Evolutionary conservation across 805 yeast species (phyloP).

Genomic region (Kodamaea jinghongensis): DNA sequence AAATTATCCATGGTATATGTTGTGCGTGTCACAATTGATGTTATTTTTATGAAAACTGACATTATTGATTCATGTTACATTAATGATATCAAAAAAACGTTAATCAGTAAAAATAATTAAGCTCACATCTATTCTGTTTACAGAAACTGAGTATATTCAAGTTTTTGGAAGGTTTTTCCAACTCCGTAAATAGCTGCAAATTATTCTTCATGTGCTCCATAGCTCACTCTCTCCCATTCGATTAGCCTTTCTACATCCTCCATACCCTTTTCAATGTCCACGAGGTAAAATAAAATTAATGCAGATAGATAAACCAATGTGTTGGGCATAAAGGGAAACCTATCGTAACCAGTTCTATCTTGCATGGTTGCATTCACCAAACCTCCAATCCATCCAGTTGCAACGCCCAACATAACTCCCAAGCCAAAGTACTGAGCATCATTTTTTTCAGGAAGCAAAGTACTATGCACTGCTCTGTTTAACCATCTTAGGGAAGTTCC

Average conservation of each 20-base stretch:
- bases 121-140: too few relatives aligned
- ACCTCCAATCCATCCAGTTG: slow-evolving; percentile 42
- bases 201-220: too few relatives aligned
- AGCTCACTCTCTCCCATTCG: neutral
- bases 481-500: slow-evolving; percentile 36
- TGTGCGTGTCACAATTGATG: too few relatives aligned
- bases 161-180: too few relatives aligned
- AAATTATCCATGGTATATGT: too few relatives aligned
- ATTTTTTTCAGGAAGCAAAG: slow-evolving; percentile 39
- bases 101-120: too few relatives aligned
- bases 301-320: slow-evolving; percentile 27
- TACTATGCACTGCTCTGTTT: slow-evolving; percentile 35
- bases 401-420: slow-evolving; percentile 38
- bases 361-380: slow-evolving; percentile 39
- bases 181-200: too few relatives aligned
- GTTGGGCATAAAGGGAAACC: slow-evolving; percentile 39
- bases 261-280: slow-evolving; percentile 34
- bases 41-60: too few relatives aligned
- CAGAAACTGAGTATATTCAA: too few relatives aligned
- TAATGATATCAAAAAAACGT: too few relatives aligned
- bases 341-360: slow-evolving; percentile 35
- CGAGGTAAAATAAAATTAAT: slow-evolving; percentile 19
- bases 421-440: slow-evolving; percentile 45
- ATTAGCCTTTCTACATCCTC: slow-evolving; percentile 17
- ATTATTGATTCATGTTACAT: too few relatives aligned